Evolutionary conservation across 306 rosid species (phyloP).

Genomic region (Echinosophora koreensis): DNA sequence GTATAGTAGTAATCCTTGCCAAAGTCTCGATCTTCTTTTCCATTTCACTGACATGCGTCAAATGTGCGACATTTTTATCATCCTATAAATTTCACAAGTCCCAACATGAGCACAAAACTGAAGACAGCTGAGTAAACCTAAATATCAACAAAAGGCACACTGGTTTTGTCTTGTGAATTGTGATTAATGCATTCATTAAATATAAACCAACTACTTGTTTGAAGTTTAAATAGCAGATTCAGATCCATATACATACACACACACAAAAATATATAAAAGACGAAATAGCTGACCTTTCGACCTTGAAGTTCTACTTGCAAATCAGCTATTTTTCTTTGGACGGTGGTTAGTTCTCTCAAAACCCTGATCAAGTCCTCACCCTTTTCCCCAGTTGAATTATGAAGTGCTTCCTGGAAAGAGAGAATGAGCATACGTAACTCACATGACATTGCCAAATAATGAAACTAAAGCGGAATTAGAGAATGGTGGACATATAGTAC

Average conservation of each 20-base stretch:
- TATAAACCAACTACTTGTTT: not conserved
- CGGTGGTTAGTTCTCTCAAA: constrained; percentile 83
- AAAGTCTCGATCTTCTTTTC: constrained; percentile 88
- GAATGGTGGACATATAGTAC: constrained; percentile 39
- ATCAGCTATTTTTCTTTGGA: constrained; percentile 92
- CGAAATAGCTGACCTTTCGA: constrained; percentile 66
- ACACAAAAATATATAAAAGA: not conserved
- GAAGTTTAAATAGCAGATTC: not conserved
- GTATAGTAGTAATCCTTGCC: constrained; percentile 82
- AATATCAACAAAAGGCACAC: not conserved
- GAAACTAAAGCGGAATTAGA: not conserved
- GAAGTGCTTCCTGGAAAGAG: constrained; percentile 71
- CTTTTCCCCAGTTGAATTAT: constrained; percentile 69
- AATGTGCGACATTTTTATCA: constrained; percentile 93
- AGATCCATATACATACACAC: constrained; percentile 21
- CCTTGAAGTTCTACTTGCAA: constrained; percentile 99
- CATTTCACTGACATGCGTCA: constrained; percentile 97
- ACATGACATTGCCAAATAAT: constrained; percentile 17
- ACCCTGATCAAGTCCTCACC: constrained; percentile 88
- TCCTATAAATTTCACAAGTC: constrained; percentile 61
- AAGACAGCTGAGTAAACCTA: not conserved
- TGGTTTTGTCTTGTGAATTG: not conserved
- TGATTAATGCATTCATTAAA: not conserved
- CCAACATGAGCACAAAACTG: constrained; percentile 39
- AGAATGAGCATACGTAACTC: not conserved